Percentiles rank a stretch among this genome's conserved stretches.
phyloP scores from a whole-genome alignment of 164 flowering plant species.

The Umbellularia californica region DNA sequence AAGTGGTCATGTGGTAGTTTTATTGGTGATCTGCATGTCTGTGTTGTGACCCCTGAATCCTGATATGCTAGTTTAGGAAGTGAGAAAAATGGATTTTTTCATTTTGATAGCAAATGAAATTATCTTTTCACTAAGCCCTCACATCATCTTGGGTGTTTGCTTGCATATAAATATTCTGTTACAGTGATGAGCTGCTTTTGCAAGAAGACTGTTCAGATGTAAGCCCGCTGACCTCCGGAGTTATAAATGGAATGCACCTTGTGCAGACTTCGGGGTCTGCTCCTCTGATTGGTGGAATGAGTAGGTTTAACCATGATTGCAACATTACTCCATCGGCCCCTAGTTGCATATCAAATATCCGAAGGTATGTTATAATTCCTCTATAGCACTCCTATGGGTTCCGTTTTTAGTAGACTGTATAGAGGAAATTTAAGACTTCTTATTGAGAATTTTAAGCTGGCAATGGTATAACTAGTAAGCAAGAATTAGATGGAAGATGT shows the following conservation, averaged over 20 bases:
- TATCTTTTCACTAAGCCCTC: too few species aligned
- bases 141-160: neutral
- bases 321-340: constrained; percentile 25
- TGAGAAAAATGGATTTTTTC: too few species aligned
- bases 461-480: too few species aligned
- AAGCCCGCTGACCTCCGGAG: constrained; percentile 40
- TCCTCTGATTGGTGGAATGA: constrained; percentile 40
- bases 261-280: constrained; percentile 31
- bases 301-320: constrained; percentile 32
- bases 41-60: too few species aligned
- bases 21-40: neutral
- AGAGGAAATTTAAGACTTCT: too few species aligned
- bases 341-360: constrained; percentile 22
- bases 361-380: constrained; percentile 38
- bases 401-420: too few species aligned
- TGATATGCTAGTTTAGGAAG: too few species aligned
- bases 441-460: too few species aligned
- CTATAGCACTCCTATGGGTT: too few species aligned
- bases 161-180: neutral
- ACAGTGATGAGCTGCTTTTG: constrained; percentile 90
- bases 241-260: constrained; percentile 48
- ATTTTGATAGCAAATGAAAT: too few species aligned
- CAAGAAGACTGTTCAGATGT: constrained; percentile 69
- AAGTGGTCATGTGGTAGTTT: neutral
- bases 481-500: too few species aligned